Base-by-base conservation (phyloP, 345 rosid genomes). In the Diplotaxis tenuifolia region DNA sequence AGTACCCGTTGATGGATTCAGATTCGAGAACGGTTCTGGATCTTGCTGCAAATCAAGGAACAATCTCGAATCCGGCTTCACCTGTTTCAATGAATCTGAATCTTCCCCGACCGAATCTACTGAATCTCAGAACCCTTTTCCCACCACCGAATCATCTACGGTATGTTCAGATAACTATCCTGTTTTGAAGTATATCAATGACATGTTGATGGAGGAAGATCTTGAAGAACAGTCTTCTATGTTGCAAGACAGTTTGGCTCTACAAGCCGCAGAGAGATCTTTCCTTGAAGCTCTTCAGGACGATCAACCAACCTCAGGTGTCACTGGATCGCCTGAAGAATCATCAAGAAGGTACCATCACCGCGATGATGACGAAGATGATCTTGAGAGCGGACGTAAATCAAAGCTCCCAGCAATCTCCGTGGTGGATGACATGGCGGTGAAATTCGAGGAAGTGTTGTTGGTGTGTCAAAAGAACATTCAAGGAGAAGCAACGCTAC, bases 151-250 rank as follows among this genome's bases (percentile, higher is more conserved):
- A 7, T 20, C 74, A 10, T 20, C 74, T 23, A 62, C 56, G 70
- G 79, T 62, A 75, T 68, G 74, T 75, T 75, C 74, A n/a, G 69
- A 62, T 20, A n/a, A 75, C 55, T 78, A 65, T 54, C 79, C 79
- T 32, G 76, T 84, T 63, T 83, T 91, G 45, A 91, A 86, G 75
- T 91, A 77, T 82, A 91, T 89, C 56, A 83, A 78, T 67, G 92
- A 89, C 65, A 89, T 91, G 72, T 88, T 91, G 38, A 86, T 91
- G 97, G 97, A 89, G 65, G 97, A 92, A 79, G 91, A 87, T 61
- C 62, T 89, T 69, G 90, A 82, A 70, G 88, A 79, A 6, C 86
- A 84, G 76, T 72, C 84, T 57, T 86, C 86, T 73, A 88, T 93
- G 96, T 76, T 89, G 63, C 89, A 84, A 82, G 90, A 87, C 25